phyloP scores from a whole-genome alignment of 345 rosid genomes.

The Ceriops tagal region DNA sequence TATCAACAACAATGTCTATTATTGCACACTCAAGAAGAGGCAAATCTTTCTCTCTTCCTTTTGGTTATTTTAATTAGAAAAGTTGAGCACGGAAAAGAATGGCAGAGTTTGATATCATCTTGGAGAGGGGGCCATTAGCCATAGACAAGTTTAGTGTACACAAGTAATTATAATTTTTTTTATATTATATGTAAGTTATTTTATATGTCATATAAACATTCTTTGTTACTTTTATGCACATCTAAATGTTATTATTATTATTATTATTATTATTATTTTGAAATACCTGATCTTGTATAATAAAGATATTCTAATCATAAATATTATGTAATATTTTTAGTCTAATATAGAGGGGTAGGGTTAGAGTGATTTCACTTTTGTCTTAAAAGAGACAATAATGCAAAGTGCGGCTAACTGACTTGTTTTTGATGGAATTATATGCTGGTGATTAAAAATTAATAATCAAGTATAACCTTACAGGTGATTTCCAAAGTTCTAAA shows the following conservation, averaged over 20 bases:
- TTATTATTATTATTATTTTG: slow-evolving; percentile 2
- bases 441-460: too few species aligned
- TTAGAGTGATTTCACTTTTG: slow-evolving; percentile 11
- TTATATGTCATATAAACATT: too few species aligned
- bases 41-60: slow-evolving; percentile 20
- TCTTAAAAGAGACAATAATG: slow-evolving; percentile 3
- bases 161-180: too few species aligned
- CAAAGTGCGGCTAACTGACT: not conserved
- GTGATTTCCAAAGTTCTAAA: slow-evolving; percentile 42
- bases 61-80: slow-evolving; percentile 3
- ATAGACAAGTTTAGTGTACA: too few species aligned
- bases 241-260: too few species aligned
- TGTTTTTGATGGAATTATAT: not conserved
- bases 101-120: slow-evolving; percentile 16
- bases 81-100: slow-evolving; percentile 21
- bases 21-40: slow-evolving; percentile 37
- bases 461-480: not conserved
- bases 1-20: slow-evolving; percentile 27
- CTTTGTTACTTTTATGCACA: too few species aligned
- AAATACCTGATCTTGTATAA: slow-evolving; percentile 28
- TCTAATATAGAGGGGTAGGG: not conserved
- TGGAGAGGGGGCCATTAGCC: too few species aligned
- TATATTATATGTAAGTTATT: too few species aligned
- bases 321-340: not conserved
- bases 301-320: not conserved